These are phyloP conservation scores for Penicillium macrosclerotiorum DNA, from an alignment of 495 filamentous ascomycete genomes.

Conservation along the genomic window DNA sequence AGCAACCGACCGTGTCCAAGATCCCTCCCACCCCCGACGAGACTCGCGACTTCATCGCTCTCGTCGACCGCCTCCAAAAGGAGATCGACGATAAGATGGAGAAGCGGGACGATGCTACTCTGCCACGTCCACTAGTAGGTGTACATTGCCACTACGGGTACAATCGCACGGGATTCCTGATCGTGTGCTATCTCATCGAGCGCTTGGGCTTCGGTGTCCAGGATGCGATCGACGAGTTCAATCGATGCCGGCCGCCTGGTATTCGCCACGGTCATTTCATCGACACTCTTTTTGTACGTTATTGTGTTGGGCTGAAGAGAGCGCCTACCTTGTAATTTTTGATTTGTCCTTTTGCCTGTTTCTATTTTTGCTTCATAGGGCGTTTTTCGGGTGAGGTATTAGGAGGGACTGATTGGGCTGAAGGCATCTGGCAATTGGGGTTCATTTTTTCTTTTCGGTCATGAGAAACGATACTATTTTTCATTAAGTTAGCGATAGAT, in stretches of 20 bases:
- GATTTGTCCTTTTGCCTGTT: constrained; percentile 7
- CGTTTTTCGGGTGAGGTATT: constrained; percentile 9
- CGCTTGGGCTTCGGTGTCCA: constrained; percentile 66
- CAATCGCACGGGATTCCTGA: constrained; percentile 87
- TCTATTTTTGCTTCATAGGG: constrained; percentile 14
- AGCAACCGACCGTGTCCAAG: constrained; percentile 90
- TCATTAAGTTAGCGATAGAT: constrained; percentile 7
- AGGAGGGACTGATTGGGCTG: neutral
- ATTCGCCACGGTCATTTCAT: constrained; percentile 90
- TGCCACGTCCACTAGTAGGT: constrained; percentile 58
- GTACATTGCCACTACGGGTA: constrained; percentile 97
- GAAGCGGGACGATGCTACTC: constrained; percentile 44
- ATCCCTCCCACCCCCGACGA: constrained; percentile 79
- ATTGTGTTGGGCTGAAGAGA: constrained; percentile 57
- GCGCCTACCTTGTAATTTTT: constrained; percentile 46
- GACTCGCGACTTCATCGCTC: constrained; percentile 69
- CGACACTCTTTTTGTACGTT: constrained; percentile 81
- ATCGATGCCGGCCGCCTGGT: constrained; percentile 68
- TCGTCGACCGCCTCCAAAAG: constrained; percentile 67
- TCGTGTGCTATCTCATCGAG: constrained; percentile 90
- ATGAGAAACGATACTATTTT: constrained; percentile 19
- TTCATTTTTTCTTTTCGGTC: constrained; percentile 2
- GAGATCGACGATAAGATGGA: constrained; percentile 40
- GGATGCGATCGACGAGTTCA: constrained; percentile 80
- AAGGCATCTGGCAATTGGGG: constrained; percentile 6